A percentile compares a stretch with the other conserved stretches of the same genome.
Conservation (phyloP, 106 monocot genomes). For the Dendrobium catenatum region DNA sequence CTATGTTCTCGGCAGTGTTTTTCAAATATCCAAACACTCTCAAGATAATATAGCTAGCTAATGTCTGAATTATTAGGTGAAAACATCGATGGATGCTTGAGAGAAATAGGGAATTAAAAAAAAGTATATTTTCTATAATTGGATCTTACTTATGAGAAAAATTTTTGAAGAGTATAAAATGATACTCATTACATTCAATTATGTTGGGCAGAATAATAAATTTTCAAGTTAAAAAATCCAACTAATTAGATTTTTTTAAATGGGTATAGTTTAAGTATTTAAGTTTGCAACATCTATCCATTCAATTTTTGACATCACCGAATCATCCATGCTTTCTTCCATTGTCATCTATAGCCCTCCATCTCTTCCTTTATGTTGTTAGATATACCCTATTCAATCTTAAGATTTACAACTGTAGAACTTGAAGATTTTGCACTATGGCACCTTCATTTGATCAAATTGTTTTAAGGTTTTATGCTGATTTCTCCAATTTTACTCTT, state of each 20-base stretch:
- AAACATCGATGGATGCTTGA: background rate
- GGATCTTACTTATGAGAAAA: background rate
- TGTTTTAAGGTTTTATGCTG: too few relatives aligned
- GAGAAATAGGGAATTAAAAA: background rate
- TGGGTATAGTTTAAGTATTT: background rate
- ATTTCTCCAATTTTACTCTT: too few relatives aligned
- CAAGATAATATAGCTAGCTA: background rate
- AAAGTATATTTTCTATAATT: background rate
- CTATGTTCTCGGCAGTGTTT: background rate
- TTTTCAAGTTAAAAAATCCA: background rate
- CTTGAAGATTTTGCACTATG: too few relatives aligned
- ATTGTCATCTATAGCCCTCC: background rate
- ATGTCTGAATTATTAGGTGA: background rate
- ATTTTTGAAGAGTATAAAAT: background rate
- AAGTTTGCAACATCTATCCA: background rate
- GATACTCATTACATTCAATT: background rate
- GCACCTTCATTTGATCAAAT: too few relatives aligned
- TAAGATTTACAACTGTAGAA: too few relatives aligned
- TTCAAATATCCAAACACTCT: background rate
- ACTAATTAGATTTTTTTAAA: background rate
- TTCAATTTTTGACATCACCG: background rate
- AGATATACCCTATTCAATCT: too few relatives aligned
- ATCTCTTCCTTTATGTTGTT: background rate
- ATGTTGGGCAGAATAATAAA: background rate
- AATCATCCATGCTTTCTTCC: background rate